phyloP scores from a whole-genome alignment of 2,329 filamentous ascomycete genomes.

The Xylariaceae sp. region DNA sequence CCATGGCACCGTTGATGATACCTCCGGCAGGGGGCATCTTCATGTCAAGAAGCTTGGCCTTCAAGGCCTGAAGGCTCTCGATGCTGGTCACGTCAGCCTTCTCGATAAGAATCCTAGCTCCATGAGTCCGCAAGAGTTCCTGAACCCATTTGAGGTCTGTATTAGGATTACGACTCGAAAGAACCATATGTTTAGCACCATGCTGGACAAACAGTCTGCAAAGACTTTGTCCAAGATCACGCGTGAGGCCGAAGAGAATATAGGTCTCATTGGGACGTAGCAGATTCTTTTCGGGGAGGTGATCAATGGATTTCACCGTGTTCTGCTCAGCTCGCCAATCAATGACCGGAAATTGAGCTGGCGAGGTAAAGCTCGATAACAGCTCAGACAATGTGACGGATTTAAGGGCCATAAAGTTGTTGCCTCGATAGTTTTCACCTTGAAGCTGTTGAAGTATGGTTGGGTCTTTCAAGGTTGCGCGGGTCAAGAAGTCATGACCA shows the following conservation, averaged over 20 bases:
- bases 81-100: conserved; percentile 24
- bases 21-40: conserved; percentile 32
- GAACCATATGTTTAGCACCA: conserved; percentile 35
- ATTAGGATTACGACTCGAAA: conserved; percentile 35
- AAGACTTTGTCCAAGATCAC: conserved; percentile 42
- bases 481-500: background rate
- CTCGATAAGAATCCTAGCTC: conserved; percentile 19
- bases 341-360: conserved; percentile 28
- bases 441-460: no score
- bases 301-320: conserved; percentile 19
- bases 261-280: conserved; percentile 34
- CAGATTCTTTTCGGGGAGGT: conserved; percentile 17
- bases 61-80: conserved; percentile 25
- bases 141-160: conserved; percentile 26
- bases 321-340: conserved; percentile 35
- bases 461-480: no score
- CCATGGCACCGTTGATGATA: conserved; percentile 41
- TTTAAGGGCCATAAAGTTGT: no score
- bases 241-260: conserved; percentile 35
- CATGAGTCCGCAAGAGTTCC: conserved; percentile 21
- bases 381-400: no score
- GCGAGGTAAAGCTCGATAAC: no score
- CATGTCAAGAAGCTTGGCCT: conserved; percentile 9
- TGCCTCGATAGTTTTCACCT: no score
- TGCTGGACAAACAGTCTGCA: conserved; percentile 32